Base-by-base conservation (phyloP, 164 flowering plant genomes). In the Pachysandra terminalis region DNA sequence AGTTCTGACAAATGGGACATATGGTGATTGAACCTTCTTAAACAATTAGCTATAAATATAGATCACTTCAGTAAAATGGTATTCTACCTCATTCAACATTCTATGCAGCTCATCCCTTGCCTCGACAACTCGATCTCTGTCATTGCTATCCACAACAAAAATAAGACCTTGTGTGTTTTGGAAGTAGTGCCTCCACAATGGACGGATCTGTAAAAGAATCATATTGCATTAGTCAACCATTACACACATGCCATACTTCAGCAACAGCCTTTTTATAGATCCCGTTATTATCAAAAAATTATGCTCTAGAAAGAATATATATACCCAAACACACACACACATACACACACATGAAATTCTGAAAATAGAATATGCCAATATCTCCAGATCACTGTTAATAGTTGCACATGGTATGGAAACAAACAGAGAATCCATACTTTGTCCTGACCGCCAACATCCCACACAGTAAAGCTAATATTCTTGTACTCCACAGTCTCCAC, bases 381-480 rank as follows among this genome's bases (percentile, higher is more conserved):
- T 32, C 7, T 32, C 37, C 37, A 32, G 37, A 32, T 32, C 37
- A 32, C 37, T 32, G 57, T 22, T 27, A 64, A 19, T 19, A n/a
- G 28, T 24, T 64, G 24, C 52, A 19, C 55, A 54, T 52, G 53
- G n/a, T 24, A 13, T 59, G 24, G 13, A 27, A 59, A 53, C 23
- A 56, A 24, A 5, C 21, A 51, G 23, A 69, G 49, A 32, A 55
- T 12, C 12, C 69, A 55, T 65, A 90, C 98, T 93, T 93, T 93
- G 85, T 93, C 98, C 79, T 93, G 98, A 75, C 98, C 98, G 59
- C 98, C 98, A 25, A 93, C 98, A 90, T 93, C 98, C 96, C 98
- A 93, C 23, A 93, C 96, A 24, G 98, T 93, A 82, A 93, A 93
- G 82, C 98, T 93, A 74, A 93, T 93, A 83, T 93, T 93, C 74